Evolutionary conservation across 352 stramenopile genomes (phyloP).

Genomic region (Globisporangium orthogonon): DNA sequence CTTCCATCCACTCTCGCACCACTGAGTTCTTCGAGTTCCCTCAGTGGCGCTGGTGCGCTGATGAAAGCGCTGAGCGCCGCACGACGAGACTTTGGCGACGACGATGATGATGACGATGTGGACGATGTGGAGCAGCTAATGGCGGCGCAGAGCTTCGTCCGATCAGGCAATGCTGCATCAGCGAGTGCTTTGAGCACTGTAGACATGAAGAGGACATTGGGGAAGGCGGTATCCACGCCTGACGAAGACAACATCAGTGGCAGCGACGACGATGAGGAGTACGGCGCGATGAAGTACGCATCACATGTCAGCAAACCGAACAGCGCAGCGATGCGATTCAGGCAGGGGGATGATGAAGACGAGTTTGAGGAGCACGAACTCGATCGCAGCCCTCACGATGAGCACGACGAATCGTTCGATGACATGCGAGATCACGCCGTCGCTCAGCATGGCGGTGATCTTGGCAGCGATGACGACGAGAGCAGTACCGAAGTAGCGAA

Average conservation of each 20-base stretch:
- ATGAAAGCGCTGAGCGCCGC: conserved; percentile 7
- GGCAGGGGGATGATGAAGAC: not conserved
- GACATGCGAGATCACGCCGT: not conserved
- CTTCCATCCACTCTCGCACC: conserved; percentile 1
- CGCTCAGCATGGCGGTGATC: not conserved
- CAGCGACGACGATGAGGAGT: not conserved
- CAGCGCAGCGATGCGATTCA: not conserved
- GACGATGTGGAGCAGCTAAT: conserved; percentile 12
- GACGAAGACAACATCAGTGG: not conserved
- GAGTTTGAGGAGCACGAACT: conserved; percentile 11
- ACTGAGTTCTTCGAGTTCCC: not conserved
- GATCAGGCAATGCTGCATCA: not conserved
- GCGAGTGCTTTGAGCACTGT: not conserved
- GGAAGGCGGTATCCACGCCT: not conserved
- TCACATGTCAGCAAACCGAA: not conserved
- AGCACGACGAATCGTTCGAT: conserved; percentile 12
- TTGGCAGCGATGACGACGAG: conserved; percentile 2
- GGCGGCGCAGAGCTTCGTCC: conserved; percentile 1
- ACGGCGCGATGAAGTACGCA: not conserved
- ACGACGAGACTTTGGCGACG: conserved; percentile 13
- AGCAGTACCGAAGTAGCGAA: not conserved
- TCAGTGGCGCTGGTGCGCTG: conserved; percentile 3
- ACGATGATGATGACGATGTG: conserved; percentile 16
- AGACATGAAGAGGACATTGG: not conserved
- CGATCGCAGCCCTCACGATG: conserved; percentile 1